Conservation (phyloP, 495 filamentous ascomycete species). For the Tuber aestivum region DNA sequence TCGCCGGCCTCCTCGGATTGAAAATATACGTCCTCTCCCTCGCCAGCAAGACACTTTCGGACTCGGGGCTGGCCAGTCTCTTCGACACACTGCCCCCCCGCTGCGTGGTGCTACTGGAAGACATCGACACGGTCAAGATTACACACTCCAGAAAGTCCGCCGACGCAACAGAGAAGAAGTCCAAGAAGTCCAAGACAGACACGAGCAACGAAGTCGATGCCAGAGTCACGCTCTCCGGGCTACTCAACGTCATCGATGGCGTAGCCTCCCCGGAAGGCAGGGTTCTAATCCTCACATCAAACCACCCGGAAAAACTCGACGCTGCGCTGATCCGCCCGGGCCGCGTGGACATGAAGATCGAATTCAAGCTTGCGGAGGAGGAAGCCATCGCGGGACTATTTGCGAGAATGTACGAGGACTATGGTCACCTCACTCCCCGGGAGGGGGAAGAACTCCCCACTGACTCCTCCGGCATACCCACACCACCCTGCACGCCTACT, state of each 20-base stretch:
- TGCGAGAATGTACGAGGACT: conserved; percentile 63
- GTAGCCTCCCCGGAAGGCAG: conserved; percentile 75
- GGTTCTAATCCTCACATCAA: conserved; percentile 79
- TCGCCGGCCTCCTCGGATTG: conserved; percentile 66
- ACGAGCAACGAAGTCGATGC: conserved; percentile 20
- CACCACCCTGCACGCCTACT: not conserved
- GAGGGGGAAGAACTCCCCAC: not conserved
- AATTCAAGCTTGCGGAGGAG: conserved; percentile 60
- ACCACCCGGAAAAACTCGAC: conserved; percentile 68
- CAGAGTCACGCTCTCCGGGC: conserved; percentile 60
- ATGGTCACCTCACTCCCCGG: conserved; percentile 14
- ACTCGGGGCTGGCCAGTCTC: conserved; percentile 63
- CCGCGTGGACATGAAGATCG: conserved; percentile 66
- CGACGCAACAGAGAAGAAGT: conserved; percentile 22
- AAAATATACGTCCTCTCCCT: conserved; percentile 65
- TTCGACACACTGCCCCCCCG: conserved; percentile 63
- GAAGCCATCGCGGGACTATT: conserved; percentile 65
- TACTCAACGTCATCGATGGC: conserved; percentile 80
- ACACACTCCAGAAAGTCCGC: conserved; percentile 48
- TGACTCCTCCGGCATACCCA: not conserved
- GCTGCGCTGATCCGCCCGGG: conserved; percentile 69
- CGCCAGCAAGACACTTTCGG: conserved; percentile 57
- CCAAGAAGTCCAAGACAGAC: conserved; percentile 32
- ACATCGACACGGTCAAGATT: conserved; percentile 66
- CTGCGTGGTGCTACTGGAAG: conserved; percentile 68